phyloP scores from a whole-genome alignment of 2,329 filamentous ascomycete species.

The Aspergillus sp. region DNA sequence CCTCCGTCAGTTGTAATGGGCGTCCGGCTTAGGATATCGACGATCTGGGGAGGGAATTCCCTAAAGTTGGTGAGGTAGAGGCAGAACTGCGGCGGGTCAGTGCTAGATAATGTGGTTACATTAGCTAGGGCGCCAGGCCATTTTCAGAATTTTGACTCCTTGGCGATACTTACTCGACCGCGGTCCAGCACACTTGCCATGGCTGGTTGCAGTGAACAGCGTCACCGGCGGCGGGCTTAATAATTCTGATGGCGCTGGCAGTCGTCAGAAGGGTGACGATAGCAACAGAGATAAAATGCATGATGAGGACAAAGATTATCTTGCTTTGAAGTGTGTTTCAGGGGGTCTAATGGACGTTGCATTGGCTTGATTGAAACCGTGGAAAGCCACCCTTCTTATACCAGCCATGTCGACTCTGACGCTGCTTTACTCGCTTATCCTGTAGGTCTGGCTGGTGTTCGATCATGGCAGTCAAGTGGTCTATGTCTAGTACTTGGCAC shows the following conservation, averaged over 20 bases:
- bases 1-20: not conserved
- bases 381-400: not conserved
- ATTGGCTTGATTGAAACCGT: not conserved
- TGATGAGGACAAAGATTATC: not conserved
- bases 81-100: not conserved
- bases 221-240: not conserved
- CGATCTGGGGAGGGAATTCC: not conserved
- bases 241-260: not conserved
- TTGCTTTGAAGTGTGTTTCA: not conserved
- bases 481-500: not conserved
- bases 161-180: not conserved
- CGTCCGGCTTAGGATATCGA: not conserved
- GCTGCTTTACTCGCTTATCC: not conserved
- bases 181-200: not conserved
- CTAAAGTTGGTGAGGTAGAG: slow-evolving; percentile 2
- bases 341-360: not conserved
- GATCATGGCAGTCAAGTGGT: not conserved
- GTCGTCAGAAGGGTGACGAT: not conserved
- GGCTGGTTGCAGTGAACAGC: not conserved
- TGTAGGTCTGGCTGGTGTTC: not conserved
- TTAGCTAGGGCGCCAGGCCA: not conserved
- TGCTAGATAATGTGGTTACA: not conserved
- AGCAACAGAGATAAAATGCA: not conserved
- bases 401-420: not conserved
- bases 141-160: not conserved